Conservation (phyloP, 2,329 filamentous ascomycete species). For the Basipetospora chlamydospora region DNA sequence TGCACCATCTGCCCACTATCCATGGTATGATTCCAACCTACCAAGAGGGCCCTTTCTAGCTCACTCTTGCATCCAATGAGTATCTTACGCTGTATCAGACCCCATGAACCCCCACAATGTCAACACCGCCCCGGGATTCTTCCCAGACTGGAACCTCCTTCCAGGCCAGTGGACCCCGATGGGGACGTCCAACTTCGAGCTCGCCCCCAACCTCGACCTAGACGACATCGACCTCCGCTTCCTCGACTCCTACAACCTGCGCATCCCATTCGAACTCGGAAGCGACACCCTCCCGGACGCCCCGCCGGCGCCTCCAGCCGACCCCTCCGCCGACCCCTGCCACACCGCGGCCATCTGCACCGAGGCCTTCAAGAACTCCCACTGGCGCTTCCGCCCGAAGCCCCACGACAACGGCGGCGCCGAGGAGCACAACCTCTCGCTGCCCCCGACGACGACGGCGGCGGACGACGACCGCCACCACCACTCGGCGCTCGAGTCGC, state of each 20-base stretch:
- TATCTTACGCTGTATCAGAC: no score
- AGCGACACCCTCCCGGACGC: constrained; percentile 6
- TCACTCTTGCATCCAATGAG: no score
- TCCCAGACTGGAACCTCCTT: constrained; percentile 11
- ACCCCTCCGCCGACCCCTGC: constrained; percentile 6
- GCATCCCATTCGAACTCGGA: constrained; percentile 15
- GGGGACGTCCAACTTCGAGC: neutral
- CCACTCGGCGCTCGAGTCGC: constrained; percentile 13
- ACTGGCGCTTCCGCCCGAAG: constrained; percentile 18
- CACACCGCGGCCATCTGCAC: constrained; percentile 11
- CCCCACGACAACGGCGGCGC: constrained; percentile 15
- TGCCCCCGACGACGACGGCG: no score
- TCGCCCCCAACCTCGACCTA: constrained; percentile 12
- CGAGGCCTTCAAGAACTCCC: constrained; percentile 13
- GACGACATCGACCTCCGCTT: constrained; percentile 18
- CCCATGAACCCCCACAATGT: no score
- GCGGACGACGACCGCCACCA: constrained; percentile 8
- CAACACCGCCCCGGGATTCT: constrained; percentile 4
- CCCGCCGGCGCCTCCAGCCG: neutral
- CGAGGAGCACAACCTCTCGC: constrained; percentile 18
- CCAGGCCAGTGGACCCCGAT: constrained; percentile 7
- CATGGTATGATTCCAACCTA: neutral
- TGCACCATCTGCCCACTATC: neutral
- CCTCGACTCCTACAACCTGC: constrained; percentile 17
- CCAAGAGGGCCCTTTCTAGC: neutral